Percentiles rank a stretch among this genome's conserved stretches.
These are phyloP conservation scores for Coffea canephora DNA, from an alignment of 257 asterid species.

Conservation along the genomic window DNA sequence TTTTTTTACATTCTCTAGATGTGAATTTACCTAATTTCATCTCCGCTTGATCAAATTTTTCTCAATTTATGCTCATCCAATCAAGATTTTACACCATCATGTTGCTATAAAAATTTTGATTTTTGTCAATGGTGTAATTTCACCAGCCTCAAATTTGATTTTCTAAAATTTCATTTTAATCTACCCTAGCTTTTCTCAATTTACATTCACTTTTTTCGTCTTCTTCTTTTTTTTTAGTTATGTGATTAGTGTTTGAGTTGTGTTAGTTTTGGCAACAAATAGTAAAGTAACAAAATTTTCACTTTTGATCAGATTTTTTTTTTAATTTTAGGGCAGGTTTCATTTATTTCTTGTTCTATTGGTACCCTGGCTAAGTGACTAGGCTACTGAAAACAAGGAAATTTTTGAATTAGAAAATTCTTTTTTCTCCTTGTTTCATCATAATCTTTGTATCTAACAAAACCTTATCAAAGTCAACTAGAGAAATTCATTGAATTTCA, in stretches of 20 bases:
- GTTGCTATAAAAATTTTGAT: neutral
- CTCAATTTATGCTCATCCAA: neutral
- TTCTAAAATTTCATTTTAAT: neutral
- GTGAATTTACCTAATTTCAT: neutral
- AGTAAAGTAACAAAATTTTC: neutral
- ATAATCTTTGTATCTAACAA: constrained; percentile 3
- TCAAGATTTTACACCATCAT: neutral
- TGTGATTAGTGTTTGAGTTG: neutral
- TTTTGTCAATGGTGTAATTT: too few relatives aligned
- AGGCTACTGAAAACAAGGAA: neutral
- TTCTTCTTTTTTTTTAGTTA: too few relatives aligned
- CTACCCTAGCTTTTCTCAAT: neutral
- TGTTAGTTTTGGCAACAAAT: neutral
- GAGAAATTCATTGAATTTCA: neutral
- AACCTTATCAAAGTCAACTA: neutral
- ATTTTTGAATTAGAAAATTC: neutral
- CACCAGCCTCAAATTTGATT: too few relatives aligned
- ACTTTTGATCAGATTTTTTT: neutral
- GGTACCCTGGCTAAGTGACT: neutral
- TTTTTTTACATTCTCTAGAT: neutral
- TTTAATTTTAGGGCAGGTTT: too few relatives aligned
- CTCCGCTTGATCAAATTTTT: neutral
- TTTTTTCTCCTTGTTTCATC: neutral
- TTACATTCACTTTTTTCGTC: neutral
- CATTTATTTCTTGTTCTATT: neutral